Conservation (phyloP, 2,329 filamentous ascomycete genomes). For the Ceratocystis harringtonii region DNA sequence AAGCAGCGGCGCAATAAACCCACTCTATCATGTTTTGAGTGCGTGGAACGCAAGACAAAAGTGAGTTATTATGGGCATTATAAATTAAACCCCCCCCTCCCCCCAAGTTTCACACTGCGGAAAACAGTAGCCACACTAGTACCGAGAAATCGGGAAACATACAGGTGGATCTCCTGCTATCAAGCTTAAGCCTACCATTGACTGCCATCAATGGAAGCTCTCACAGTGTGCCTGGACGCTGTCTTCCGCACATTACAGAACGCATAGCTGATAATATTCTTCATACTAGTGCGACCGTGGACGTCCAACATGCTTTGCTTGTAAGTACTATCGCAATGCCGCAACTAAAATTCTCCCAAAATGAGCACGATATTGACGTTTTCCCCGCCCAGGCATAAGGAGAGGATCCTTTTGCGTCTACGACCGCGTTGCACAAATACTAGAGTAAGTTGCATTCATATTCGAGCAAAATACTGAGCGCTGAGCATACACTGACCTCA, state of each 20-base stretch:
- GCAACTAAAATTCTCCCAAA: not conserved
- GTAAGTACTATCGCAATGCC: conserved; percentile 28
- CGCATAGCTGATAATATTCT: not conserved
- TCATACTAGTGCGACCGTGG: conserved; percentile 54
- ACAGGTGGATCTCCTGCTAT: not conserved
- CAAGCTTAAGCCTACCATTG: not conserved
- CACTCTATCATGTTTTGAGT: conserved; percentile 63
- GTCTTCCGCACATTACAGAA: not conserved
- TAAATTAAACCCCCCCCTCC: not conserved
- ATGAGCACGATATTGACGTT: not conserved
- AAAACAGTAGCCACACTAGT: not conserved
- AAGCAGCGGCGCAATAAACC: conserved; percentile 78
- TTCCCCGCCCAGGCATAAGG: conserved; percentile 46
- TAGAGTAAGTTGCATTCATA: conserved; percentile 43
- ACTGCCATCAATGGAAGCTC: not conserved
- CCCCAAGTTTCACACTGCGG: not conserved
- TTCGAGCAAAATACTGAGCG: not conserved
- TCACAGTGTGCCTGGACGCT: not conserved
- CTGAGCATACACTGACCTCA: not conserved
- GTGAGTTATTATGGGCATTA: conserved; percentile 29
- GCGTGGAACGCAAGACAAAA: conserved; percentile 71
- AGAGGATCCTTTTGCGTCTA: conserved; percentile 62
- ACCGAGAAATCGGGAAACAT: not conserved
- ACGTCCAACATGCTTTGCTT: conserved; percentile 52
- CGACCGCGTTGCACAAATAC: conserved; percentile 58